phyloP scores from a whole-genome alignment of 2,329 filamentous ascomycete species.

The Colletotrichum horii region DNA sequence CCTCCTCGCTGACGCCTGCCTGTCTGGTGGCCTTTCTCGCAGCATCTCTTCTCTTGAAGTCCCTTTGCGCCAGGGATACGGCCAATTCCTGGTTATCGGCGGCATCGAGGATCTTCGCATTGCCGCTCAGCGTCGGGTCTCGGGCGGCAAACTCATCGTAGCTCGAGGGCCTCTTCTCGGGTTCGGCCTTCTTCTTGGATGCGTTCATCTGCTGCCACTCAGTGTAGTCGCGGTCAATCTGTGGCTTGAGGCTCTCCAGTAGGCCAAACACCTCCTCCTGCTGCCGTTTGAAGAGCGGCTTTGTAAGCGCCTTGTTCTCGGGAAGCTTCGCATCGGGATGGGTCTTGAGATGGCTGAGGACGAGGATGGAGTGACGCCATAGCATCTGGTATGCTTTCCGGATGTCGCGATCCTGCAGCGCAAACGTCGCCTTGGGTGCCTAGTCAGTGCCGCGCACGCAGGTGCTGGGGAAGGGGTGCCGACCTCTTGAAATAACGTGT shows the following conservation, averaged over 20 bases:
- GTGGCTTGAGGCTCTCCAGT: slow-evolving; percentile 80
- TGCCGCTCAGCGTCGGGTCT: slow-evolving; percentile 67
- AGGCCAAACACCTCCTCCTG: slow-evolving; percentile 64
- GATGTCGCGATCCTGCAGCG: slow-evolving; percentile 84
- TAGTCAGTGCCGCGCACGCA: background rate
- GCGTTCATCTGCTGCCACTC: slow-evolving; percentile 65
- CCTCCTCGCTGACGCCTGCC: slow-evolving; percentile 60
- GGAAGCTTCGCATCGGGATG: slow-evolving; percentile 78
- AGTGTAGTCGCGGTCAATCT: slow-evolving; percentile 74
- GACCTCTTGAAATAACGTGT: slow-evolving; percentile 82
- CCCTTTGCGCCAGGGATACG: slow-evolving; percentile 75
- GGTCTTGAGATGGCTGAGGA: slow-evolving; percentile 73
- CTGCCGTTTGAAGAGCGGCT: slow-evolving; percentile 52
- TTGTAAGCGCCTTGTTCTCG: slow-evolving; percentile 68
- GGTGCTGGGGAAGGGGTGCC: background rate
- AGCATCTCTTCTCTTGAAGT: slow-evolving; percentile 72
- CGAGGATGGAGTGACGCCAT: slow-evolving; percentile 87
- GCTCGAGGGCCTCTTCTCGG: slow-evolving; percentile 28
- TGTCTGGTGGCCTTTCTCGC: slow-evolving; percentile 62
- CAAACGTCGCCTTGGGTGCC: slow-evolving; percentile 73
- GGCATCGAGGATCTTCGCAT: slow-evolving; percentile 68
- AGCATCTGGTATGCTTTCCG: slow-evolving; percentile 89
- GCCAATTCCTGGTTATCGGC: slow-evolving; percentile 77
- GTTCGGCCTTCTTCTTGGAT: slow-evolving; percentile 34
- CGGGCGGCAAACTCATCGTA: slow-evolving; percentile 55